A percentile compares a stretch with the other conserved stretches of the same genome.
Evolutionary conservation across 2,329 filamentous ascomycete genomes (phyloP).

Genomic region (Fusarium luffae): DNA sequence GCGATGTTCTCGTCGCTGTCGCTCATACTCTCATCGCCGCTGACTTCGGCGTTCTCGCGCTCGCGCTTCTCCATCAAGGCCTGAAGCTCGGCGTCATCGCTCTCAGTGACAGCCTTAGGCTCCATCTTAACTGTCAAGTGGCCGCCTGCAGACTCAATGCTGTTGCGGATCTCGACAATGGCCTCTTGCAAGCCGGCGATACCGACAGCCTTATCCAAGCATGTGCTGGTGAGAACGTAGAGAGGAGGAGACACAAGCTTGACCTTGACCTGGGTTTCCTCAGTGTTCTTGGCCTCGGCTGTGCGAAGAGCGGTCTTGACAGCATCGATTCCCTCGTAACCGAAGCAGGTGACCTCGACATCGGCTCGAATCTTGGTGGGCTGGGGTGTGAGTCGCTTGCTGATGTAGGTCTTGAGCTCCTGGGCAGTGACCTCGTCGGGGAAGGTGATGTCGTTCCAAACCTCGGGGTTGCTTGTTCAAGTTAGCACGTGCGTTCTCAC

Average conservation of each 20-base stretch:
- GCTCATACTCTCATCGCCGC: constrained; percentile 94
- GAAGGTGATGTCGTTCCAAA: constrained; percentile 94
- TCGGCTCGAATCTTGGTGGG: constrained; percentile 99
- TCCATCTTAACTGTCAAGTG: constrained; percentile 95
- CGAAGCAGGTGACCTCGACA: constrained; percentile 94
- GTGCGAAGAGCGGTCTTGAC: constrained; percentile 92
- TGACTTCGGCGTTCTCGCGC: constrained; percentile 97
- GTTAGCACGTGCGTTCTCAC: constrained; percentile 22
- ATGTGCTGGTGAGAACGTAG: constrained; percentile 95
- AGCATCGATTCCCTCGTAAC: constrained; percentile 97
- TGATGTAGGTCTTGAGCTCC: constrained; percentile 94
- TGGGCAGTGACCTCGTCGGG: constrained; percentile 85
- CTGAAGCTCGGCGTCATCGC: constrained; percentile 95
- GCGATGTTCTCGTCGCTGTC: constrained; percentile 88
- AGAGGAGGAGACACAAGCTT: constrained; percentile 97
- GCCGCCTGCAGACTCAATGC: constrained; percentile 82
- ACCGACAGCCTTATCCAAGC: constrained; percentile 89
- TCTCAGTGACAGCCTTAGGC: constrained; percentile 98
- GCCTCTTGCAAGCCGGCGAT: constrained; percentile 88
- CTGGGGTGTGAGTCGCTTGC: constrained; percentile 95
- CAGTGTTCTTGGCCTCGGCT: constrained; percentile 92
- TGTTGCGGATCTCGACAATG: constrained; percentile 85
- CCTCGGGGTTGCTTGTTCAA: constrained; percentile 81
- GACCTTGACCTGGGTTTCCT: constrained; percentile 95
- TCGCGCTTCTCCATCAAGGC: constrained; percentile 99